phyloP scores from a whole-genome alignment of 2,329 filamentous ascomycete genomes.

The Dactylellina sp. region DNA sequence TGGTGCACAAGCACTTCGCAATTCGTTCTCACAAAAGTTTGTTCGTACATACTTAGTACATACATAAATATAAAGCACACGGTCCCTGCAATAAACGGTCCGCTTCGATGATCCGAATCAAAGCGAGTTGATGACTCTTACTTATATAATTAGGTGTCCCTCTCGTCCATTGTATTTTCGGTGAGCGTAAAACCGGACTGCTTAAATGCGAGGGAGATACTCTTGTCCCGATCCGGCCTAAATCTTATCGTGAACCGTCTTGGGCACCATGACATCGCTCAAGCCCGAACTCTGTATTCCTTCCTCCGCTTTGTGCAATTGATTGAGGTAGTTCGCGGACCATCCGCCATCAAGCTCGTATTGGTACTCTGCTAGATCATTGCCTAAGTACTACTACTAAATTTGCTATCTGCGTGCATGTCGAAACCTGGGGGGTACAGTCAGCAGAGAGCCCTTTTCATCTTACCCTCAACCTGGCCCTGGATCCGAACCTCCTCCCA shows the following conservation, averaged over 20 bases:
- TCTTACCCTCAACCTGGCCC: constrained; percentile 5
- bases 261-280: constrained; percentile 25
- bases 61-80: no score
- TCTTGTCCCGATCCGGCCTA: constrained; percentile 46
- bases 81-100: no score
- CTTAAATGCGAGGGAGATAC: neutral
- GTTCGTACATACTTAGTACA: no score
- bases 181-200: no score
- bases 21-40: no score
- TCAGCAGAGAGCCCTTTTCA: constrained; percentile 22
- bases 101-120: constrained; percentile 32
- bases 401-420: neutral
- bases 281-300: constrained; percentile 33
- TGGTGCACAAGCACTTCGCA: no score
- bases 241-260: constrained; percentile 49
- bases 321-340: constrained; percentile 35
- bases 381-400: no score
- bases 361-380: neutral
- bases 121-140: constrained; percentile 53
- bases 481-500: no score
- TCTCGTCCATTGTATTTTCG: neutral
- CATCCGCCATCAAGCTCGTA: constrained; percentile 29
- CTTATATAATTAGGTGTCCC: constrained; percentile 19
- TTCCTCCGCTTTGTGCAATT: constrained; percentile 10
- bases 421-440: constrained; percentile 22